Evolutionary conservation across 2,329 filamentous ascomycete species (phyloP).

Genomic region (Rhynchosporium graminicola): DNA sequence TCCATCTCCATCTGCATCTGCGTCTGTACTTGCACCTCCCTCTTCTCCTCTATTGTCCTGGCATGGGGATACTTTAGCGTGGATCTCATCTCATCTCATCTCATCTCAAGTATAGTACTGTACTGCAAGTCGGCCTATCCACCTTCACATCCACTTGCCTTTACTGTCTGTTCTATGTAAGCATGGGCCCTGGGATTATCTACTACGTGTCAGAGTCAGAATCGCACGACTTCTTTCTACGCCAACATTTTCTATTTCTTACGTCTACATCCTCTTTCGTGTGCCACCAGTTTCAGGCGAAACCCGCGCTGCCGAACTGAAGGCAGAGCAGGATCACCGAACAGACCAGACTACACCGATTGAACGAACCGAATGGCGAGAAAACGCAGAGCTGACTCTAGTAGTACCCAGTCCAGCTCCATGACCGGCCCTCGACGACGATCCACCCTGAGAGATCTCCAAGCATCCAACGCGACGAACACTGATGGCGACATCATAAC

Average conservation of each 20-base stretch:
- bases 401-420: conserved; percentile 40
- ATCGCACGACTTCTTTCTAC: neutral
- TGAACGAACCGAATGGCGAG: conserved; percentile 34
- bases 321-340: conserved; percentile 1
- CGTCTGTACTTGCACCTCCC: neutral
- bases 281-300: conserved; percentile 11
- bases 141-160: conserved; percentile 10
- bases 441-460: conserved; percentile 47
- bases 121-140: conserved; percentile 15
- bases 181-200: conserved; percentile 14
- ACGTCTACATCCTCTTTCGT: neutral
- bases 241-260: neutral
- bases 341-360: neutral
- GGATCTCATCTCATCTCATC: neutral
- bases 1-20: neutral
- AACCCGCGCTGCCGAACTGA: conserved; percentile 1
- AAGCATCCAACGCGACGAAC: conserved; percentile 43
- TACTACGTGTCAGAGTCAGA: conserved; percentile 18
- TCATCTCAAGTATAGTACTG: conserved; percentile 13
- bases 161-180: conserved; percentile 14
- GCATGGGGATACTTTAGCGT: neutral
- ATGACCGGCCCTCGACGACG: conserved; percentile 50
- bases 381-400: conserved; percentile 41
- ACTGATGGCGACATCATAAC: conserved; percentile 44
- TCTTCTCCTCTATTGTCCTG: neutral